These are phyloP conservation scores for Brassica carinata DNA, from an alignment of 345 rosid species.

Conservation along the genomic window DNA sequence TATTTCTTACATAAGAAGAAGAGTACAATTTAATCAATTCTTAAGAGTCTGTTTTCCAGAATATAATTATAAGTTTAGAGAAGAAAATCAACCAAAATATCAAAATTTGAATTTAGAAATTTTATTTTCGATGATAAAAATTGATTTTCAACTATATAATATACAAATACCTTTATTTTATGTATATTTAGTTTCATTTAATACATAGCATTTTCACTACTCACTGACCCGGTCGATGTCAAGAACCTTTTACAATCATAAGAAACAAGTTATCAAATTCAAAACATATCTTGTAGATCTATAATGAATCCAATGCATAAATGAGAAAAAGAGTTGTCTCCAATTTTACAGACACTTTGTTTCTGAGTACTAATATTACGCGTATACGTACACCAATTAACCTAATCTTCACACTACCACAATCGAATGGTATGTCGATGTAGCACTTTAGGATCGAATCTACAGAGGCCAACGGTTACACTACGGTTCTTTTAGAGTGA, in stretches of 20 bases:
- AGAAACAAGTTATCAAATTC: background rate
- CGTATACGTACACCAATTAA: too few relatives aligned
- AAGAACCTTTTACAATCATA: background rate
- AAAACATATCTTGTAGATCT: background rate
- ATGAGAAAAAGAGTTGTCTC: background rate
- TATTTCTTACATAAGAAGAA: background rate
- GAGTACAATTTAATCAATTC: background rate
- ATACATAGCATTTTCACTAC: background rate
- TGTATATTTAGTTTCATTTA: background rate
- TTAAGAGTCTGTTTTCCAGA: background rate
- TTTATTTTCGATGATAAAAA: background rate
- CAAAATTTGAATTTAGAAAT: background rate
- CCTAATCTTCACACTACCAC: too few relatives aligned
- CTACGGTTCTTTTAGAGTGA: background rate
- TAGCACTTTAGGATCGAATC: too few relatives aligned
- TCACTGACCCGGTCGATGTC: background rate
- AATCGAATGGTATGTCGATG: too few relatives aligned
- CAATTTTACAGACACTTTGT: background rate
- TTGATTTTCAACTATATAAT: background rate
- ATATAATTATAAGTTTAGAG: background rate
- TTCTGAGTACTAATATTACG: background rate
- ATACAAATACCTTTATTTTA: background rate
- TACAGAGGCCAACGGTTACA: background rate
- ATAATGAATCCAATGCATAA: background rate
- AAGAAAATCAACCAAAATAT: background rate